Evolutionary conservation across 441 rosid genomes (phyloP), one percentile per base, ranked within the genome.

Genomic region (Erodium chrysanthum): DNA sequence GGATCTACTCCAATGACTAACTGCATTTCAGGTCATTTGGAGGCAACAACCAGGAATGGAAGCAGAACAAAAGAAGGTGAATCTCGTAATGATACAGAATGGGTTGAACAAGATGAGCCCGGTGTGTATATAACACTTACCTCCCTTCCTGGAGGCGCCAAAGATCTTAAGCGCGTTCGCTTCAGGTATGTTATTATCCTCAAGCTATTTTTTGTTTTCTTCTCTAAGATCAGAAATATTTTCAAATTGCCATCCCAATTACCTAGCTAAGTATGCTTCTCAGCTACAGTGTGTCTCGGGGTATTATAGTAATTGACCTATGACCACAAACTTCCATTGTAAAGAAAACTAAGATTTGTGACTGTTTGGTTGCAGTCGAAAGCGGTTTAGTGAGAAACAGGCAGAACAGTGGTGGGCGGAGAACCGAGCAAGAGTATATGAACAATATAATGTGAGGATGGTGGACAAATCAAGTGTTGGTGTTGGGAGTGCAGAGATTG

Each of bases 351-450:
- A 44, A 44, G 50, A 44, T 44, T 44, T 44, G 50, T 63, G 42
- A 68, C 42, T 29, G 63, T 75, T 66, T 76, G 50, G 21, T 58
- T 70, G 84, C 91, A 91, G 96, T 77, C 91, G 91, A 40, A 91
- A 85, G 82, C 82, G 87, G 69, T 89, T 93, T 76, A 89, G 88
- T 60, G 98, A 93, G 85, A 88, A 89, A 72, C 90, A 93, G 78
- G 97, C 98, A 2, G 98, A 91, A 70, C 86, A 83, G 70, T 89
- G 98, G 98, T 93, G 98, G 98, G 85, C 96, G 56, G 95, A 89
- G 78, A 93, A 93, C 81, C 84, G 95, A 69, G 86, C 84, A 70
- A 83, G 97, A 78, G 97, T 93, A 52, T 86, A 91, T 4, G 89
- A 89, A 77, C 89, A 78, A 59, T 89, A 93, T 86, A 91, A 91